Base-by-base conservation (phyloP, 2,329 filamentous ascomycete genomes). In the Podosphaera xanthii region DNA sequence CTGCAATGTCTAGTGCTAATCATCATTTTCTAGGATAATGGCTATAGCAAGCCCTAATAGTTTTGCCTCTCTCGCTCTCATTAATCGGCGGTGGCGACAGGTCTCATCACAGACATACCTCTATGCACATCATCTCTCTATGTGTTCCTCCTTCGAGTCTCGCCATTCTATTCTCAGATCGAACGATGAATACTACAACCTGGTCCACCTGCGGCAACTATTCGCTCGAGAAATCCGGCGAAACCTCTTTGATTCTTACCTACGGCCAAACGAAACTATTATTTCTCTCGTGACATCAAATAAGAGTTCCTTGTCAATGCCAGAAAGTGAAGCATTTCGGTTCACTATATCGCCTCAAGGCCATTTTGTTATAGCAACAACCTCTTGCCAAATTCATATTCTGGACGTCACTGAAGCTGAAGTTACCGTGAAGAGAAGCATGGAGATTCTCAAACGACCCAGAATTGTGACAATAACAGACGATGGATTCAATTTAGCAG, bases 201-300 rank as follows among this genome's bases (percentile, higher is more conserved):
- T 91, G 4, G 75, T 77, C 52, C 71, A 70, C 30, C 73, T 91
- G 38, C 83, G 86, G 60, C 75, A 75, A 30, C 73, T 79, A 34
- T 90, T 92, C 67, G 76, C 80, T 7, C 76, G 76, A 57, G 82
- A 90, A 67, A 78, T 84, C 63, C 86, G 87, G 70, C 79, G 85
- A 60, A 87, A 87, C 71, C 75, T 88, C 56, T 91, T 90, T 68
- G 81, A 87, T 64, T 80, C 83, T 42, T 90, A 87, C 68, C 69
- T 88, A 58, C 79, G 84, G 22, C 86, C 87, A 3, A 77, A 72
- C 61, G 76, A 79, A 66, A 90, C 84, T 4, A 74, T 86, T 52
- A 78, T 94, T 66, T 90, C 85, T 67, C 75, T 95, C 58, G 82
- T 94, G 10, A 92, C 87, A 44, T 87, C 84, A 57, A 89, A 86